phyloP scores from a whole-genome alignment of 176 grass and related monocot genomes.

The Urochloa ruziziensis region DNA sequence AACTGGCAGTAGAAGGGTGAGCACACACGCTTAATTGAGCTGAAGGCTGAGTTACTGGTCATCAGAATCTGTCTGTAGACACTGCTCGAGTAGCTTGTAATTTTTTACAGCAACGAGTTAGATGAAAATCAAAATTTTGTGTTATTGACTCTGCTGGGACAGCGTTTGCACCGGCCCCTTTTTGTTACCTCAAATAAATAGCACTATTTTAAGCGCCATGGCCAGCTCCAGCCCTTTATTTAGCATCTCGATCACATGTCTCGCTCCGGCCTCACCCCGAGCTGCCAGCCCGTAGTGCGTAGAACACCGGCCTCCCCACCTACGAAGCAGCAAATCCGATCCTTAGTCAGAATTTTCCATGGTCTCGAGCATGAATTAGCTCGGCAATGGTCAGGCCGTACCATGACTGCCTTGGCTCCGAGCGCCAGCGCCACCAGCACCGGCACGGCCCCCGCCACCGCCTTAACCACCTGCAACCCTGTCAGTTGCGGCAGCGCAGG shows the following conservation, averaged over 20 bases:
- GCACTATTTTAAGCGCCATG: constrained; percentile 56
- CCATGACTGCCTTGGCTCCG: constrained; percentile 69
- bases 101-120: constrained; percentile 29
- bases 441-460: constrained; percentile 61
- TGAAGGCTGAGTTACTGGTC: background rate
- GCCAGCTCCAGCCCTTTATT: constrained; percentile 65
- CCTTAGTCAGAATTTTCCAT: too few relatives aligned
- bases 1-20: constrained; percentile 42
- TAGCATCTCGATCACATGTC: constrained; percentile 81
- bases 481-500: too few relatives aligned
- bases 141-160: constrained; percentile 26
- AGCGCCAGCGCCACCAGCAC: constrained; percentile 89
- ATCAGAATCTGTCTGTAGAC: constrained; percentile 33
- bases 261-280: constrained; percentile 56
- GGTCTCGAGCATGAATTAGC: too few relatives aligned
- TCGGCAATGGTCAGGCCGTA: background rate
- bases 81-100: constrained; percentile 27
- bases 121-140: constrained; percentile 39
- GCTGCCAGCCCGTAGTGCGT: constrained; percentile 69
- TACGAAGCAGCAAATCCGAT: too few relatives aligned
- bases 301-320: constrained; percentile 75
- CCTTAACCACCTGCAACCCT: constrained; percentile 63
- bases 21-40: background rate
- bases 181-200: constrained; percentile 23
- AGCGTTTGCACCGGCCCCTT: background rate